Percentiles rank a stretch among this genome's conserved stretches.
Evolutionary conservation across 2,329 filamentous ascomycete species (phyloP).

Genomic region (Cercospora beticola): DNA sequence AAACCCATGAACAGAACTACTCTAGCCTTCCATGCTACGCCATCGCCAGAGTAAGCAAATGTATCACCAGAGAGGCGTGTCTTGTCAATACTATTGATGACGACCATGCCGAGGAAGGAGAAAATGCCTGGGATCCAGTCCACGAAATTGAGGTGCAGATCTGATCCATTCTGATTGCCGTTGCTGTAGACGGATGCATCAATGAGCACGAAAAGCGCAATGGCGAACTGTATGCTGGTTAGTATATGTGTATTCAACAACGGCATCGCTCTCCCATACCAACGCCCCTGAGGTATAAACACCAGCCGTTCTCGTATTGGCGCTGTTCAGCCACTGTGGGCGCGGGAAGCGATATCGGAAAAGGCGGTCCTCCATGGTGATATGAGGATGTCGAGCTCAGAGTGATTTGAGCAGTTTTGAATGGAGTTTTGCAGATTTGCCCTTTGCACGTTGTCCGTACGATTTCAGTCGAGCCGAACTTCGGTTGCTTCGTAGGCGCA

Average conservation of each 20-base stretch:
- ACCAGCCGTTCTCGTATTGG: constrained; percentile 62
- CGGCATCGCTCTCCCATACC: constrained; percentile 44
- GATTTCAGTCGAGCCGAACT: constrained; percentile 2
- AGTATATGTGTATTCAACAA: background rate
- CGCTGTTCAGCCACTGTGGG: constrained; percentile 66
- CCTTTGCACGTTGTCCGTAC: background rate
- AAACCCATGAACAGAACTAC: constrained; percentile 69
- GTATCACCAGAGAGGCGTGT: constrained; percentile 62
- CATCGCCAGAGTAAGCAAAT: constrained; percentile 62
- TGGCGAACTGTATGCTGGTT: constrained; percentile 56
- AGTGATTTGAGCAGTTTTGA: constrained; percentile 2
- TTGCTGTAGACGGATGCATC: constrained; percentile 65
- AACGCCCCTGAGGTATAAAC: constrained; percentile 66
- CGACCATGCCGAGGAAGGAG: constrained; percentile 67
- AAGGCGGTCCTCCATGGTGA: constrained; percentile 44
- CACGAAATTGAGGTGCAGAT: constrained; percentile 64
- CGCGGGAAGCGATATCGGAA: constrained; percentile 69
- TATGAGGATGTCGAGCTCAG: background rate
- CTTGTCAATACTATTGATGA: constrained; percentile 72
- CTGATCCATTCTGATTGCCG: constrained; percentile 59
- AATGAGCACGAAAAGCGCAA: constrained; percentile 69
- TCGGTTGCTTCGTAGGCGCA: constrained; percentile 1
- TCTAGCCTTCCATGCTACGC: constrained; percentile 69
- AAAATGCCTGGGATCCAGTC: constrained; percentile 73
- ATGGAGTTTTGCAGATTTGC: constrained; percentile 8